phyloP scores from a whole-genome alignment of 2,329 filamentous ascomycete species.

The Sarocladium strictum region DNA sequence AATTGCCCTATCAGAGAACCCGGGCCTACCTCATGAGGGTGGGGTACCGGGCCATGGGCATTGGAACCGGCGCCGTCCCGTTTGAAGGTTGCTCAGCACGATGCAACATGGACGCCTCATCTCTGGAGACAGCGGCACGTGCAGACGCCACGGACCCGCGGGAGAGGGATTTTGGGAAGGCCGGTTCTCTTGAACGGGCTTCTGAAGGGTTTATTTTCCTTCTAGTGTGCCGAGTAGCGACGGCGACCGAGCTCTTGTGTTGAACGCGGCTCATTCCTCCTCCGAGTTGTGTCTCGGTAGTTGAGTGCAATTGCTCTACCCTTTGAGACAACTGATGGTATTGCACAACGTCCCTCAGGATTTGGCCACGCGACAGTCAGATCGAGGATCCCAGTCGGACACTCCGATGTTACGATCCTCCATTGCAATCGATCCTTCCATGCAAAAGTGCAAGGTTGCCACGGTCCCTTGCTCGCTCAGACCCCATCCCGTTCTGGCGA shows the following conservation, averaged over 20 bases:
- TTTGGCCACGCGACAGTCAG: neutral
- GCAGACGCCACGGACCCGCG: constrained; percentile 3
- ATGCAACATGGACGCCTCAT: constrained; percentile 11
- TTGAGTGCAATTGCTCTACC: neutral
- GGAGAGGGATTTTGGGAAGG: neutral
- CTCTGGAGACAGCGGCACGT: constrained; percentile 9
- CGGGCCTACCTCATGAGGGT: neutral
- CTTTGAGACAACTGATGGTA: neutral
- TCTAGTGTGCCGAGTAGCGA: neutral
- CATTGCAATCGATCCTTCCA: neutral
- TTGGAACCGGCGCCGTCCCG: constrained; percentile 4
- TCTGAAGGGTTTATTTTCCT: neutral
- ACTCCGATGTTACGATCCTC: neutral
- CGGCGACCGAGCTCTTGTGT: neutral
- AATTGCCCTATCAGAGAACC: constrained; percentile 9
- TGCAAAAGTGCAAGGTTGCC: neutral
- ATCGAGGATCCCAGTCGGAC: no score
- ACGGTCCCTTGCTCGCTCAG: neutral
- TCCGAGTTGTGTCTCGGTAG: neutral
- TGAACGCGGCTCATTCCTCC: neutral
- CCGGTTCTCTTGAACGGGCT: neutral
- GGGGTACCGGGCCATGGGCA: neutral
- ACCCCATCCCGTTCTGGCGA: neutral
- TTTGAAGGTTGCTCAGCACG: neutral
- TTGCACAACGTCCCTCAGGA: no score